Conservation (phyloP, 306 rosid species). For the Vachellia collinsii region DNA sequence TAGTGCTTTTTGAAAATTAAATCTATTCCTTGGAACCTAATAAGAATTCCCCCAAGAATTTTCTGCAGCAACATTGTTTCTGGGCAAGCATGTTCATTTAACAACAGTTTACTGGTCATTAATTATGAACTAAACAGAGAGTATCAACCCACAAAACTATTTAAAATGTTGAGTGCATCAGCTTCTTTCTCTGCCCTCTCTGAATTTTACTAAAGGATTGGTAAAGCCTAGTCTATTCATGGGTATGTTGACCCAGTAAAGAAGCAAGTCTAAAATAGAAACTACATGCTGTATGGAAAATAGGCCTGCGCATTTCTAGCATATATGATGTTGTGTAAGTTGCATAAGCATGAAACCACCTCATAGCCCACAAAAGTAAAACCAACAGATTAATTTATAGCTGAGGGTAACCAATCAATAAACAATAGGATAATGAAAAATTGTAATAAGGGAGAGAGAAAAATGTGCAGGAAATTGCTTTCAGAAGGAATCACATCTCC, state of each 20-base stretch:
- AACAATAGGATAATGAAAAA: not conserved
- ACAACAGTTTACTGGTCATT: not conserved
- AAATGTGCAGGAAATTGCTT: not conserved
- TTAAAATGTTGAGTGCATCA: not conserved
- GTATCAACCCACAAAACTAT: not conserved
- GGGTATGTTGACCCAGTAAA: too few species aligned
- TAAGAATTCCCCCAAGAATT: too few species aligned
- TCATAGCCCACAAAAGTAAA: not conserved
- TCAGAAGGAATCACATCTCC: not conserved
- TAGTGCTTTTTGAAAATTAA: too few species aligned
- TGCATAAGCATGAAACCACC: not conserved
- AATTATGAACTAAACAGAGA: not conserved
- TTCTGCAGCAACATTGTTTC: not conserved
- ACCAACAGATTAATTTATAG: not conserved
- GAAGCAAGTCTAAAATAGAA: too few species aligned
- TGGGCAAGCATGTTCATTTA: not conserved
- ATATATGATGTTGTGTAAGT: not conserved
- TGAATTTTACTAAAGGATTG: not conserved
- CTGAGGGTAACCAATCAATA: not conserved
- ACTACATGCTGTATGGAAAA: too few species aligned
- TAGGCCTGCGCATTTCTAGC: too few species aligned
- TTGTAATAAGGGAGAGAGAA: not conserved
- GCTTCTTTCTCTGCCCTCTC: conserved; percentile 5
- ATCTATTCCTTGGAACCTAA: too few species aligned
- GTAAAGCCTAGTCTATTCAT: not conserved